Evolutionary conservation across 805 yeast species (phyloP).

Genomic region (Kurtzmaniella cleridarum): DNA sequence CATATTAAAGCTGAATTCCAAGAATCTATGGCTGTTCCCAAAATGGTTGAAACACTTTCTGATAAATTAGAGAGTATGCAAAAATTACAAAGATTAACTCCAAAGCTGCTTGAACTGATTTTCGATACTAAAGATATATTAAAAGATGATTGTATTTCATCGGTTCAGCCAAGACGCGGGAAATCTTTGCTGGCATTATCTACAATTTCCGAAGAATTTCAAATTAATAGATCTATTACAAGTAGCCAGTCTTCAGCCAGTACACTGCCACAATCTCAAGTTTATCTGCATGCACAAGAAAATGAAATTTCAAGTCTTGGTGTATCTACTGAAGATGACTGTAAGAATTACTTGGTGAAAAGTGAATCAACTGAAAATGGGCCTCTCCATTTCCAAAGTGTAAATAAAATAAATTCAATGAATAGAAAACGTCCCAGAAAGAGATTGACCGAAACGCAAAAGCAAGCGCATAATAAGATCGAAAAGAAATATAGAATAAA

Average conservation of each 20-base stretch:
- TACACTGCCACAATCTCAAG: no score
- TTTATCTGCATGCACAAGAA: no score
- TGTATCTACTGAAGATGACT: not conserved
- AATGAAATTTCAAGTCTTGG: no score
- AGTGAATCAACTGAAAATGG: not conserved
- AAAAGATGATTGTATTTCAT: constrained; percentile 9
- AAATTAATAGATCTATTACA: no score
- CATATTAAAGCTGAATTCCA: not conserved
- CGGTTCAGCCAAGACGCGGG: constrained; percentile 2
- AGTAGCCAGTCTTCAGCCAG: no score
- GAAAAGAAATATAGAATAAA: constrained; percentile 69
- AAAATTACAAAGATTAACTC: constrained; percentile 13
- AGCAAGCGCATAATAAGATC: constrained; percentile 67
- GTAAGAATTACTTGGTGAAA: not conserved
- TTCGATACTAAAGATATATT: constrained; percentile 25
- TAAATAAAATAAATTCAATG: constrained; percentile 12
- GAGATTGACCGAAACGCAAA: constrained; percentile 53
- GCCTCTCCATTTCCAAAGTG: constrained; percentile 2
- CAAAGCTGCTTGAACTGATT: constrained; percentile 21
- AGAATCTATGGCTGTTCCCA: not conserved
- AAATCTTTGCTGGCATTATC: constrained; percentile 4
- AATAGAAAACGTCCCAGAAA: constrained; percentile 44
- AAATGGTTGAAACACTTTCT: not conserved
- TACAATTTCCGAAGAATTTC: constrained; percentile 1
- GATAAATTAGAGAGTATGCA: constrained; percentile 1